phyloP scores from a whole-genome alignment of 1,284 basidiomycete species.

The Phlebopus sp. region DNA sequence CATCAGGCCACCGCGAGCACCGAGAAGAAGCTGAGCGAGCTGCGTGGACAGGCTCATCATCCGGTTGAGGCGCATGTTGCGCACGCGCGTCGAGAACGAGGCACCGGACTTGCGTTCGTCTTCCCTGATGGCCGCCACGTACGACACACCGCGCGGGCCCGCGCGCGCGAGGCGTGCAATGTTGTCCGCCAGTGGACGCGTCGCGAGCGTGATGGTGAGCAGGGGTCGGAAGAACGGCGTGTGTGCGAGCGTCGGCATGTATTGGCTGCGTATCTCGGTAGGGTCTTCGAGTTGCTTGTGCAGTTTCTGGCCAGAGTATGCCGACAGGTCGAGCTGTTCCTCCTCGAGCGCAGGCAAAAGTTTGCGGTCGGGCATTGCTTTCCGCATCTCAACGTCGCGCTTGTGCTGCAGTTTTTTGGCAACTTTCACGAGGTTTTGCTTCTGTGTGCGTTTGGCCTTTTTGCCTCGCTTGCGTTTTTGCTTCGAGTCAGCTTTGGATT shows the following conservation, averaged over 20 bases:
- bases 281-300: neutral
- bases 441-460: too few species aligned
- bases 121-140: slow-evolving; percentile 31
- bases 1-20: slow-evolving; percentile 35
- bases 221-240: slow-evolving; percentile 43
- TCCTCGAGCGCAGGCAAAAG: neutral
- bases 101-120: slow-evolving; percentile 35
- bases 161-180: slow-evolving; percentile 35
- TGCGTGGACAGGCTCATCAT: slow-evolving; percentile 28
- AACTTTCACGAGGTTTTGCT: too few species aligned
- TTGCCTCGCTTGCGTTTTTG: too few species aligned
- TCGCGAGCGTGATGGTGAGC: slow-evolving; percentile 39
- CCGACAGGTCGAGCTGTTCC: neutral
- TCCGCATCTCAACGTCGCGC: too few species aligned
- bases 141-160: slow-evolving; percentile 36
- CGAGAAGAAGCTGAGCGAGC: slow-evolving; percentile 28
- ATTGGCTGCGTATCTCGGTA: slow-evolving; percentile 22
- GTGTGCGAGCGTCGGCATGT: slow-evolving; percentile 29
- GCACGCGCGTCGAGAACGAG: slow-evolving; percentile 37
- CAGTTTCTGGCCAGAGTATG: neutral
- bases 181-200: slow-evolving; percentile 42
- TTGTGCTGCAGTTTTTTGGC: too few species aligned
- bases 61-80: slow-evolving; percentile 36
- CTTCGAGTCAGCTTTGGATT: too few species aligned
- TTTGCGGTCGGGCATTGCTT: too few species aligned